Evolutionary conservation across 345 rosid genomes (phyloP).

Genomic region (Garcia nutans): DNA sequence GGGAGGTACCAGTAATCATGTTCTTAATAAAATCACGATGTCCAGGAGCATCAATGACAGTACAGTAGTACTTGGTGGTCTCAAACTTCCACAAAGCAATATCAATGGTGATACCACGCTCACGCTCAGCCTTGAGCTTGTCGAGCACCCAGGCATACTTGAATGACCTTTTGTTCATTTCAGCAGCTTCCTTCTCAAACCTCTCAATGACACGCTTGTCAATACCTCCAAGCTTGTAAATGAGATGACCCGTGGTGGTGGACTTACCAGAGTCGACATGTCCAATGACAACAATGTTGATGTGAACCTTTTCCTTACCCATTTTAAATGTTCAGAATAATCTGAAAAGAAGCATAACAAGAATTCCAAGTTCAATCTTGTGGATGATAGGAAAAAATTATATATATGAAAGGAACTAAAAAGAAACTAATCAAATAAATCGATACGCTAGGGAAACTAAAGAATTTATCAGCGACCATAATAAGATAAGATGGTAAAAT

Average conservation of each 20-base stretch:
- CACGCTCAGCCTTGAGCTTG: slow-evolving; percentile 81
- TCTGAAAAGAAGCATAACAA: too few relatives aligned
- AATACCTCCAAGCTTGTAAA: slow-evolving; percentile 79
- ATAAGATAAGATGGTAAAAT: too few relatives aligned
- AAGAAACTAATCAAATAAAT: too few relatives aligned
- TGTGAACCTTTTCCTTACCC: slow-evolving; percentile 84
- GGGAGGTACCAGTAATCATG: slow-evolving; percentile 83
- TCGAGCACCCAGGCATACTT: slow-evolving; percentile 87
- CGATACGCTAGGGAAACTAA: too few relatives aligned
- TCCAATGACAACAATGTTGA: slow-evolving; percentile 81
- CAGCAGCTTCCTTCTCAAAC: slow-evolving; percentile 88
- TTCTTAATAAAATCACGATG: slow-evolving; percentile 80
- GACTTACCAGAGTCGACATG: slow-evolving; percentile 87
- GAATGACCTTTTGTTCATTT: slow-evolving; percentile 89
- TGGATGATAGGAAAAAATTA: too few relatives aligned
- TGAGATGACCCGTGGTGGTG: slow-evolving; percentile 75
- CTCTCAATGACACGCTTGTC: slow-evolving; percentile 88
- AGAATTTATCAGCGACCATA: too few relatives aligned
- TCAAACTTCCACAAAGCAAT: slow-evolving; percentile 76
- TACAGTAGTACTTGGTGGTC: slow-evolving; percentile 79
- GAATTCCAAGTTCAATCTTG: too few relatives aligned
- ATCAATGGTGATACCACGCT: slow-evolving; percentile 79
- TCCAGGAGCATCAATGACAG: slow-evolving; percentile 78
- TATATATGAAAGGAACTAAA: too few relatives aligned
- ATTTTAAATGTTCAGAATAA: slow-evolving; percentile 19